These are phyloP conservation scores for Pochonia chlamydosporia DNA, from an alignment of 2,329 filamentous ascomycete genomes.

Conservation along the genomic window DNA sequence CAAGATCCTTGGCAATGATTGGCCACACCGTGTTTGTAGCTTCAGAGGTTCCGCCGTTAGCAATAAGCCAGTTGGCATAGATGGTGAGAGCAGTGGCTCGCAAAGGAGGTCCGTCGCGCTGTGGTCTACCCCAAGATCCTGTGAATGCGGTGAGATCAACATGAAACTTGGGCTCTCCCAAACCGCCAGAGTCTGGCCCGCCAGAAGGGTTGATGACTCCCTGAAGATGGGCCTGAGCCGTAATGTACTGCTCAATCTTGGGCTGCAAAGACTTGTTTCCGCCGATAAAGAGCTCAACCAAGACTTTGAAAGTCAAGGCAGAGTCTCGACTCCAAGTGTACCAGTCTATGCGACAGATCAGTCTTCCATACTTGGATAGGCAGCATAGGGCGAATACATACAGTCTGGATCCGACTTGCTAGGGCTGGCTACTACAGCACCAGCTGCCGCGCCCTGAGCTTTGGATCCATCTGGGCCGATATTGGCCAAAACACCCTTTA, in stretches of 20 bases:
- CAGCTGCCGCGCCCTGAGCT: constrained; percentile 38
- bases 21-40: constrained; percentile 61
- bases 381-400: constrained; percentile 23
- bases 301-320: constrained; percentile 61
- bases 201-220: constrained; percentile 64
- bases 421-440: constrained; percentile 50
- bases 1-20: constrained; percentile 68
- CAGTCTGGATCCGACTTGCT: constrained; percentile 46
- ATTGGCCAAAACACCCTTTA: constrained; percentile 30
- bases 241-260: constrained; percentile 61
- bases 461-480: constrained; percentile 48
- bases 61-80: constrained; percentile 67
- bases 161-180: constrained; percentile 70
- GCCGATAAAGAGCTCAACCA: constrained; percentile 58
- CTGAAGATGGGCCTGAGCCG: constrained; percentile 59
- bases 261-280: constrained; percentile 52
- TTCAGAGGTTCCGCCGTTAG: constrained; percentile 55
- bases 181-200: constrained; percentile 37
- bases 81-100: constrained; percentile 67
- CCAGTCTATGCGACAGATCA: constrained; percentile 45
- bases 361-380: background rate
- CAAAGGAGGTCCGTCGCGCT: constrained; percentile 73
- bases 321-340: constrained; percentile 75
- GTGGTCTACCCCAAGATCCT: constrained; percentile 66
- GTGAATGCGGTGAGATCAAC: constrained; percentile 58